Base-by-base conservation (phyloP, 768 basidiomycete genomes). In the Dictyophora rubrovolvata region DNA sequence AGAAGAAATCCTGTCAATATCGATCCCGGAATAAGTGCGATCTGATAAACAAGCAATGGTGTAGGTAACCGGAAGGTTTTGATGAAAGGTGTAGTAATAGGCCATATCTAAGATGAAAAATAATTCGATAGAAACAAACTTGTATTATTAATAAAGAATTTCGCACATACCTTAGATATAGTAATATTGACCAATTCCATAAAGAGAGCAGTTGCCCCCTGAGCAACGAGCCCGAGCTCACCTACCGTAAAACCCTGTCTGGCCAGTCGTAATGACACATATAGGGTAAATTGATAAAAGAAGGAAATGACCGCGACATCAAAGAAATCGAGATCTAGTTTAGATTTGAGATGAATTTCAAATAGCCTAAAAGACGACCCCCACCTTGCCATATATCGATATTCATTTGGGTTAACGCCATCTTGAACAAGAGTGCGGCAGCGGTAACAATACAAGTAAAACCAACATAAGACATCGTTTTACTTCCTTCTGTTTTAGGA, bases 241-340 rank as follows among this genome's bases (percentile, higher is more conserved):
- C 96, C 96, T 1, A 99, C 79, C 0, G 94, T 98, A 72, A 98
- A 94, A 11, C 89, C 90, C n/a, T 88, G 82, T 65, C 96, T 88
- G 4, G 93, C 94, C 48, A 99, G 77, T 21, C 96, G 82, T 47
- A 96, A 78, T 47, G 89, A 88, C 51, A 88, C 77, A 70, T 98
- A 99, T 50, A 98, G 75, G 54, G 91, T 83, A 67, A 93, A 87
- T 69, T 97, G 96, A 69, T 87, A 96, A 72, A 94, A 92, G 48
- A 88, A 67, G 1, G 91, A 83, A 36, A 81, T 79, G 21, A 87
- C 73, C 14, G 80, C 71, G 57, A 89, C 77, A 65, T 97, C 94
- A 58, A 89, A 82, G 62, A 80, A 77, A 61, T 79, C 86, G 67
- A 94, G 74, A 70, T 91, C 93, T 95, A 66, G 33, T 55, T 36